These are phyloP conservation scores for Globisporangium radiosum DNA, from an alignment of 352 stramenopile genomes.

Conservation along the genomic window DNA sequence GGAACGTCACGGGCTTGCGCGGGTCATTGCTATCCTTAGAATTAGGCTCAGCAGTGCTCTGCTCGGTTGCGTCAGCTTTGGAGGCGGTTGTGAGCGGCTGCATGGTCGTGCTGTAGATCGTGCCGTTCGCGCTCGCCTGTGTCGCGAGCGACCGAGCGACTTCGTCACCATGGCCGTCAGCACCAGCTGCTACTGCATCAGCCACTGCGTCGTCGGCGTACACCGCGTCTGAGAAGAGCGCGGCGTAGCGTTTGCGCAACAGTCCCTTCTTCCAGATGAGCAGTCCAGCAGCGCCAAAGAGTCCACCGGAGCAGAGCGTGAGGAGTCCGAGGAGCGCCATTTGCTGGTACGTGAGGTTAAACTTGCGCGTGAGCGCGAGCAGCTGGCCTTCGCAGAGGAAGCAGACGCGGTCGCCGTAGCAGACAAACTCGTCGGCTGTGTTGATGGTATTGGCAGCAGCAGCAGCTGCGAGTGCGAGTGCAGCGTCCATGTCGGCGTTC, in stretches of 20 bases:
- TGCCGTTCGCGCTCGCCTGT: slow-evolving; percentile 9
- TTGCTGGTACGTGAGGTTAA: slow-evolving; percentile 75
- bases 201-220: slow-evolving; percentile 40
- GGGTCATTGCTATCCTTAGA: slow-evolving; percentile 5
- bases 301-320: slow-evolving; percentile 43
- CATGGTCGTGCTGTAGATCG: slow-evolving; percentile 10
- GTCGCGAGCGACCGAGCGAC: slow-evolving; percentile 8
- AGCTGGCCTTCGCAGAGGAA: slow-evolving; percentile 73
- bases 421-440: slow-evolving; percentile 48
- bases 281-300: slow-evolving; percentile 61
- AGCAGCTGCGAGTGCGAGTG: background rate
- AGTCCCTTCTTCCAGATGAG: slow-evolving; percentile 66
- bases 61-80: slow-evolving; percentile 14
- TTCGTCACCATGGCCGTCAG: slow-evolving; percentile 1
- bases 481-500: background rate
- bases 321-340: slow-evolving; percentile 49
- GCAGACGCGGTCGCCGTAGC: slow-evolving; percentile 65
- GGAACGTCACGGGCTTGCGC: slow-evolving; percentile 47
- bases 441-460: background rate
- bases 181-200: background rate
- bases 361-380: slow-evolving; percentile 57
- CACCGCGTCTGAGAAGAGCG: slow-evolving; percentile 50
- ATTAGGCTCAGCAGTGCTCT: background rate
- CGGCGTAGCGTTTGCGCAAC: slow-evolving; percentile 68
- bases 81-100: background rate